A percentile compares a stretch with the other conserved stretches of the same genome.
Conservation (phyloP, 495 filamentous ascomycete species). For the Neurospora intermedia region DNA sequence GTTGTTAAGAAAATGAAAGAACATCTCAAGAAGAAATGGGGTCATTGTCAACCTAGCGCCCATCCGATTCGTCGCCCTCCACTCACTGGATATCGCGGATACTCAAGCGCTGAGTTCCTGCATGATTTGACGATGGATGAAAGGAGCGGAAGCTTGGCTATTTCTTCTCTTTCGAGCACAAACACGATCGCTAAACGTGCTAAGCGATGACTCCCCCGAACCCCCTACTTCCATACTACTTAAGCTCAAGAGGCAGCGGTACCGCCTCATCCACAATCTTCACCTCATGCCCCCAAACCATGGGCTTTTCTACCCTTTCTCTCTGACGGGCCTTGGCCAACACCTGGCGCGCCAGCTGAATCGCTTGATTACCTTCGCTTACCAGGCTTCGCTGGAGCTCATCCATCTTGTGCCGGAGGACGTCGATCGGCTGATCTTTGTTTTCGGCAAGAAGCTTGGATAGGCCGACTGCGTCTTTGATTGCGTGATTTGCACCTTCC, state of each 20-base stretch:
- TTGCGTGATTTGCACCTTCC: constrained; percentile 24
- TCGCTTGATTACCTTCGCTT: constrained; percentile 8
- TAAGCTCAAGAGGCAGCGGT: neutral
- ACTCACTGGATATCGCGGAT: too few relatives aligned
- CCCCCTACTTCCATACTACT: too few relatives aligned
- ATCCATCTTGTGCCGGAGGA: constrained; percentile 5
- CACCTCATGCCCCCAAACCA: constrained; percentile 9
- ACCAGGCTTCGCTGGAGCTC: constrained; percentile 11
- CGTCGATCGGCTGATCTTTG: constrained; percentile 2
- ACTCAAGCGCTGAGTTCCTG: too few relatives aligned
- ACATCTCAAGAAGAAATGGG: too few relatives aligned
- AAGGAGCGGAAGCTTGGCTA: too few relatives aligned
- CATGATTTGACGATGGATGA: too few relatives aligned
- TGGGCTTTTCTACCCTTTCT: neutral
- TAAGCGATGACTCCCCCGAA: neutral
- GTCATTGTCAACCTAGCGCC: too few relatives aligned
- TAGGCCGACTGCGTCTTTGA: constrained; percentile 19
- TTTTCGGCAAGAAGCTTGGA: constrained; percentile 8
- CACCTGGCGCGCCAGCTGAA: neutral
- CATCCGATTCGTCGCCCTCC: too few relatives aligned
- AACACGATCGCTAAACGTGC: too few relatives aligned
- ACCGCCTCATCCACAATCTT: neutral
- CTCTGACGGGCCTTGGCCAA: neutral
- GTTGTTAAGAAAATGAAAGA: too few relatives aligned
- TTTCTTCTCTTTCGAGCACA: too few relatives aligned